Base-by-base conservation (phyloP, 257 asterid genomes). In the Solanum etuberosum region DNA sequence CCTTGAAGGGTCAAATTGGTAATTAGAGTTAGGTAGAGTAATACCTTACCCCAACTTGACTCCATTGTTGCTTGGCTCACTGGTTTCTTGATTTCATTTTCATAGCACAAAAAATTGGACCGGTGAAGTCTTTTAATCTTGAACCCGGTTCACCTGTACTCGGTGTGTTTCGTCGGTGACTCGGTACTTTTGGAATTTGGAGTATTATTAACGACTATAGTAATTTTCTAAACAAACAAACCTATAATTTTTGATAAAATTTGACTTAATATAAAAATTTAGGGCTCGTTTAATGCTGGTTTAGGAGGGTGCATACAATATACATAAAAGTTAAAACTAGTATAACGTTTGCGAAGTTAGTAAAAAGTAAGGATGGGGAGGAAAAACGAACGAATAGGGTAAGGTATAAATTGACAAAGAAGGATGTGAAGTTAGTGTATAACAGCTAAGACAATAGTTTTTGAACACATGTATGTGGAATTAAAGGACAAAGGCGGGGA, bases 31-130 rank as follows among this genome's bases (percentile, higher is more conserved):
- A 85, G n/a, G 59, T 86, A 87, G 83, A 86, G 67, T 27, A 87
- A 71, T 27, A 88, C 81, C 83, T 78, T 90, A 46, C 85, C 81
- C 85, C 89, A 51, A 27, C 87, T 88, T 77, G 90, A 88, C 91
- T 87, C 92, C 95, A 93, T 94, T 73, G 25, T 37, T 21, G 42
- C 82, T 35, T 37, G 8, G 5, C 71, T 81, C 86, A 57, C 70
- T 51, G 37, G 15, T 9, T 40, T 77, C 63, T 25, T 27, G 38
- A 78, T 29, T 77, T 77, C 8, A 40, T 76, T 76, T 48, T 48
- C 59, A 48, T 46, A 46, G 57, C 57, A 14, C 57, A 46, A 7
- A 54, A 54, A 54, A 77, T 34, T 72, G 84, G 63, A 77, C 25
- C 61, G 84, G 25, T 42, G 63, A 77, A 77, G 61, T 42, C 6